Percentiles rank a stretch among this genome's conserved stretches.
Conservation (phyloP, 345 rosid genomes). For the Ricinus communis region DNA sequence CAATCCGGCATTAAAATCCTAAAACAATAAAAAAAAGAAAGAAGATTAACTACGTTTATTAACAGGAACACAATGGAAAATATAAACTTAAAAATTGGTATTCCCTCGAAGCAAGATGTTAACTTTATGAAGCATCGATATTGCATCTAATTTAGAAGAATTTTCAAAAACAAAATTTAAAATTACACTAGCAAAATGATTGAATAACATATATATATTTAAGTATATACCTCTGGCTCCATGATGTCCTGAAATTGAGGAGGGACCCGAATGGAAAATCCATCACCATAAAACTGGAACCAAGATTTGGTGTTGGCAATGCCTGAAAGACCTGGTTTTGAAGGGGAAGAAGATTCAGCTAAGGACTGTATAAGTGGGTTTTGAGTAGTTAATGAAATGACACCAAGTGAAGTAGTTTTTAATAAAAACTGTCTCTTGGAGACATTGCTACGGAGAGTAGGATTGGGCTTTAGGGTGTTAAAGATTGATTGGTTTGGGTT, state of each 20-base stretch:
- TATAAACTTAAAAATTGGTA: background rate
- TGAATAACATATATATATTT: background rate
- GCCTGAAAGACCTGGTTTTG: constrained; percentile 47
- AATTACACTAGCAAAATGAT: background rate
- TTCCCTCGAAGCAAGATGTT: constrained; percentile 11
- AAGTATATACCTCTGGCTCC: constrained; percentile 76
- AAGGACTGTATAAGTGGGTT: constrained; percentile 46
- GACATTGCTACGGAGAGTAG: constrained; percentile 17
- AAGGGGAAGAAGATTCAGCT: constrained; percentile 53
- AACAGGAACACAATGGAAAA: background rate
- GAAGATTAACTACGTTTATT: background rate
- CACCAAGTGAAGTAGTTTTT: constrained; percentile 43
- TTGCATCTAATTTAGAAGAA: background rate
- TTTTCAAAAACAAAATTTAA: background rate
- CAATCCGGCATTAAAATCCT: constrained; percentile 85
- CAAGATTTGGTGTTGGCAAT: constrained; percentile 77
- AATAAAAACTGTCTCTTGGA: constrained; percentile 56
- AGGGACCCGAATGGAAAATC: constrained; percentile 83
- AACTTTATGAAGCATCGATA: constrained; percentile 1
- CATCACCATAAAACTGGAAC: constrained; percentile 84
- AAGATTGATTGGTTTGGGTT: constrained; percentile 20
- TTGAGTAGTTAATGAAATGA: constrained; percentile 39
- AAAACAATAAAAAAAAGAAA: constrained; percentile 13
- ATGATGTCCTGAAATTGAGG: constrained; percentile 78
- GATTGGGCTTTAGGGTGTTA: constrained; percentile 16